phyloP scores from a whole-genome alignment of 2,329 filamentous ascomycete species.

The Aspergillus terreus region DNA sequence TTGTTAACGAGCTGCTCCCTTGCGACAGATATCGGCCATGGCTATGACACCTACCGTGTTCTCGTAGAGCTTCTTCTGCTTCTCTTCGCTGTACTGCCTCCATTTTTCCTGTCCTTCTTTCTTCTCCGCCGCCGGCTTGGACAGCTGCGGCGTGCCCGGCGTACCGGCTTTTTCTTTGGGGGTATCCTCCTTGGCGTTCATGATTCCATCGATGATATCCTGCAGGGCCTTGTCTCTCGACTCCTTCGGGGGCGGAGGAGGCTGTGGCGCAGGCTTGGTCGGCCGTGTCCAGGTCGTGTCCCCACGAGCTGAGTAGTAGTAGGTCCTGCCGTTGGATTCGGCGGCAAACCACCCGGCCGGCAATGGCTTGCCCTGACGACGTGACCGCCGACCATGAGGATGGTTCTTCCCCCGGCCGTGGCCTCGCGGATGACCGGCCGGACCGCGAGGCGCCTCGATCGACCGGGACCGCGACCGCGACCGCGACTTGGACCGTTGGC shows the following conservation, averaged over 20 bases:
- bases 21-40: neutral
- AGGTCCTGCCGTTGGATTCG: constrained; percentile 68
- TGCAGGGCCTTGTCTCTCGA: constrained; percentile 73
- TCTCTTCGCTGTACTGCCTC: constrained; percentile 60
- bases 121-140: constrained; percentile 51
- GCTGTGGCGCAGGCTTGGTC: constrained; percentile 63
- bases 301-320: constrained; percentile 80
- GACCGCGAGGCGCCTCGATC: constrained; percentile 43
- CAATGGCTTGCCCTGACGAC: constrained; percentile 55
- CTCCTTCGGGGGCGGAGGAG: constrained; percentile 60
- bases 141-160: constrained; percentile 63
- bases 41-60: constrained; percentile 66
- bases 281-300: constrained; percentile 79
- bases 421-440: constrained; percentile 46
- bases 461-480: constrained; percentile 49
- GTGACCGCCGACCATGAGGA: constrained; percentile 53
- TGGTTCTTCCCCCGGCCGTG: constrained; percentile 58
- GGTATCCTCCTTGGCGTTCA: constrained; percentile 61
- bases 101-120: constrained; percentile 46
- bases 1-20: constrained; percentile 7
- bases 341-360: constrained; percentile 85
- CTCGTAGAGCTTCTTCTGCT: constrained; percentile 93
- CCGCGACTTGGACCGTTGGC: constrained; percentile 47
- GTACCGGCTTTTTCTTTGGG: constrained; percentile 52
- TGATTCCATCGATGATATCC: constrained; percentile 80